Evolutionary conservation across 1,284 basidiomycete genomes (phyloP).

Genomic region (Crucibulum parvulum): DNA sequence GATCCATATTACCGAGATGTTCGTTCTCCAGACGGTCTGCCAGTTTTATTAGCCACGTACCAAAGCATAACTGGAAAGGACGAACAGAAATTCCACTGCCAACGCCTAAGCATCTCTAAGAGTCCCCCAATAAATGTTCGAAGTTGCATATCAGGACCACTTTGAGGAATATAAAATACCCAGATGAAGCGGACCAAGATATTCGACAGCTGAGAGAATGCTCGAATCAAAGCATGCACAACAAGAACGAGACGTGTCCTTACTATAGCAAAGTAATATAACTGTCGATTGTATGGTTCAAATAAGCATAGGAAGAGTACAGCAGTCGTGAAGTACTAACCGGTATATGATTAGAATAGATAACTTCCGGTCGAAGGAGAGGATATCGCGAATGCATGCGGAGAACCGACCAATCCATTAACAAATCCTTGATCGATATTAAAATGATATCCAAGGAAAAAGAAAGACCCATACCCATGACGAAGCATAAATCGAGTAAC

Average conservation of each 20-base stretch:
- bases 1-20: constrained; percentile 85
- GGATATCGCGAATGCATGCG: constrained; percentile 61
- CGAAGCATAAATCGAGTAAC: constrained; percentile 76
- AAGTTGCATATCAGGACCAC: constrained; percentile 56
- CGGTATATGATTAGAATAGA: constrained; percentile 66
- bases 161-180: constrained; percentile 77
- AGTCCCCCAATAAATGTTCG: constrained; percentile 76
- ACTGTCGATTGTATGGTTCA: constrained; percentile 41
- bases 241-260: constrained; percentile 18
- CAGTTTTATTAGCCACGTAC: neutral
- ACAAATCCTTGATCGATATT: constrained; percentile 58
- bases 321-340: constrained; percentile 47
- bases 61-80: constrained; percentile 7
- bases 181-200: constrained; percentile 82
- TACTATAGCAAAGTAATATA: constrained; percentile 81
- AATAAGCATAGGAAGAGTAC: constrained; percentile 1
- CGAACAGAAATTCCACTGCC: constrained; percentile 94
- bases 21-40: constrained; percentile 86
- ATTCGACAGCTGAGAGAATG: constrained; percentile 64
- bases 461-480: constrained; percentile 68
- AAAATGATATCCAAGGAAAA: neutral
- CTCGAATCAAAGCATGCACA: neutral
- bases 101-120: constrained; percentile 83
- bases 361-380: constrained; percentile 79
- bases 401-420: constrained; percentile 88